These are phyloP conservation scores for Epichloe bromicola DNA, from an alignment of 2,329 filamentous ascomycete genomes.

Conservation along the genomic window DNA sequence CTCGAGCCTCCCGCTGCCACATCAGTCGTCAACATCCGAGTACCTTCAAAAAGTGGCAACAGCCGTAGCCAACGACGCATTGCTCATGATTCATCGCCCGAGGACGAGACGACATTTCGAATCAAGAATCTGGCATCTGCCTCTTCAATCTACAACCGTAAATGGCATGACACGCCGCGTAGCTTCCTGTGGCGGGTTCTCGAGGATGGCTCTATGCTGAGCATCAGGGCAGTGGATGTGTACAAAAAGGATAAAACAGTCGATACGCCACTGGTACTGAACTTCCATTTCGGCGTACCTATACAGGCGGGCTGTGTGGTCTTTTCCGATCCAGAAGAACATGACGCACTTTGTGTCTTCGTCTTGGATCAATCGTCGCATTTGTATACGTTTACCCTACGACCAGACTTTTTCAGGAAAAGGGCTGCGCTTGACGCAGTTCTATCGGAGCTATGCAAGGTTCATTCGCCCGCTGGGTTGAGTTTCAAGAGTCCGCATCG, in stretches of 20 bases:
- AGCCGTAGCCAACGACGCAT: slow-evolving; percentile 29
- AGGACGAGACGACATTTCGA: slow-evolving; percentile 65
- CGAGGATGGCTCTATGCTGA: slow-evolving; percentile 65
- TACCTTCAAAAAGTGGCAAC: slow-evolving; percentile 41
- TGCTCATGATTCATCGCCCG: slow-evolving; percentile 24
- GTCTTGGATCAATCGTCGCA: slow-evolving; percentile 67
- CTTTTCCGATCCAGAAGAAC: slow-evolving; percentile 66
- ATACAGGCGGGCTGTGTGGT: slow-evolving; percentile 70
- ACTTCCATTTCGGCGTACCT: slow-evolving; percentile 61
- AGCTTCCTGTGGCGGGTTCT: slow-evolving; percentile 86
- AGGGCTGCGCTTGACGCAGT: slow-evolving; percentile 57
- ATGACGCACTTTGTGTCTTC: slow-evolving; percentile 67
- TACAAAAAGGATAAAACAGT: slow-evolving; percentile 51
- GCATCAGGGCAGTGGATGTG: slow-evolving; percentile 72
- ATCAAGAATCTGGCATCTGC: slow-evolving; percentile 61
- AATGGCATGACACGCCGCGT: slow-evolving; percentile 61
- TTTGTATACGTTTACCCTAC: slow-evolving; percentile 72
- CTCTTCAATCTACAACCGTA: slow-evolving; percentile 74
- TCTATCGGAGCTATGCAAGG: slow-evolving; percentile 64
- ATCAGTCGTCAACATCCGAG: slow-evolving; percentile 57
- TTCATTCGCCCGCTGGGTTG: slow-evolving; percentile 59
- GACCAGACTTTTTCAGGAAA: slow-evolving; percentile 69
- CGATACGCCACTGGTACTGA: slow-evolving; percentile 63
- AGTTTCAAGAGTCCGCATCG: slow-evolving; percentile 69
- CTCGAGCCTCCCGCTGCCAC: slow-evolving; percentile 59